Evolutionary conservation across 257 asterid species (phyloP), one percentile per base, ranked within the genome.

Genomic region (Penstemon barbatus): DNA sequence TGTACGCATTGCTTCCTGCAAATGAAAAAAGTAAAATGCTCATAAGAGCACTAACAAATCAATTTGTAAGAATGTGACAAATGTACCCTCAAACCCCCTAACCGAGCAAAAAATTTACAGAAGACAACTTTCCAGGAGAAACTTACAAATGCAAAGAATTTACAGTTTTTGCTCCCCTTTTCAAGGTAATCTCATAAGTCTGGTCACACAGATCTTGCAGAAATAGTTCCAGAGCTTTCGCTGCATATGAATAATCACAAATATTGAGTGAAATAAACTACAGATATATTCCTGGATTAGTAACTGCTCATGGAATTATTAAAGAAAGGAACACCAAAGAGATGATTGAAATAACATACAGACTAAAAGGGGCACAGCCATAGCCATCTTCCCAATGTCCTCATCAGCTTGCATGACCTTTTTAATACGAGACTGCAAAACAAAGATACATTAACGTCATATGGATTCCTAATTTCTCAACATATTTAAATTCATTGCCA

Each of bases 331-430:
- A 36, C 7, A 54, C 57, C 43, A 49, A 71, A 13, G 39, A 9
- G 12, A 18, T n/a, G 39, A 45, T 4, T 33, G 61, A 36, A 62
- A 72, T 46, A 33, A 81, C 96, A 15, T 86, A 90, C 96, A 90
- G 8, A 90, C 93, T 80, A 90, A 75, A 72, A 90, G 86, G 13
- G 96, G 97, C 9, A 90, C 97, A 57, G 90, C 92, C 93, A 86
- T 78, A 4, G 97, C 97, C 70, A 87, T 90, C 86, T 90, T 90
- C 64, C 97, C 97, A 45, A 87, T 82, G 5, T 90, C 97, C 78
- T 90, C 97, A 79, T 90, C 96, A 42, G 97, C 82, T 81, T 90
- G 97, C 97, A 90, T 90, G 51, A 90, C 87, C 80, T 87, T 90
- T 75, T 90, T 90, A 33, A 88, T 90, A 72, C 97, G 89, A 56